phyloP scores from a whole-genome alignment of 2,329 filamentous ascomycete species.

The Colletotrichum shisoi region DNA sequence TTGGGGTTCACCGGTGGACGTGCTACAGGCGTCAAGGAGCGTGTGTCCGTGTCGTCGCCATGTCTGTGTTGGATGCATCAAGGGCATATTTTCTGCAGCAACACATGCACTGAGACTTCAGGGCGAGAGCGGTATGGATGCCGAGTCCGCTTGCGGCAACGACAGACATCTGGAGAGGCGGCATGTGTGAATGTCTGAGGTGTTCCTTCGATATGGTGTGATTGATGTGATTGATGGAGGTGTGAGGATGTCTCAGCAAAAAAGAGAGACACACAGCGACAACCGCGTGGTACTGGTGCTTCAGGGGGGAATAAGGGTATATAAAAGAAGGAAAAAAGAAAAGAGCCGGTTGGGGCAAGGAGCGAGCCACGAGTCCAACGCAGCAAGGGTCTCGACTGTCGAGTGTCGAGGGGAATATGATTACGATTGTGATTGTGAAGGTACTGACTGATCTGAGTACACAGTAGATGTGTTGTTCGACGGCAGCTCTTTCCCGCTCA shows the following conservation, averaged over 20 bases:
- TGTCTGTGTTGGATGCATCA: constrained; percentile 23
- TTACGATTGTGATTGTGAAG: background rate
- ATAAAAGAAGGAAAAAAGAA: background rate
- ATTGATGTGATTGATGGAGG: background rate
- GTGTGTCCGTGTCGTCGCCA: constrained; percentile 1
- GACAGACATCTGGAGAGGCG: background rate
- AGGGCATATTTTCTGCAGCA: constrained; percentile 24
- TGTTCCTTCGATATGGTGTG: background rate
- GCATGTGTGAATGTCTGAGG: background rate
- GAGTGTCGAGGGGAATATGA: background rate
- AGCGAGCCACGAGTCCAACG: constrained; percentile 9
- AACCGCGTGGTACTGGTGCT: constrained; percentile 16
- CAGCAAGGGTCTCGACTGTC: constrained; percentile 32
- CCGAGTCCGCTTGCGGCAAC: constrained; percentile 6
- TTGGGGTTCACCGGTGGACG: constrained; percentile 20
- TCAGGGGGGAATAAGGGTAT: background rate
- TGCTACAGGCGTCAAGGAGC: constrained; percentile 15
- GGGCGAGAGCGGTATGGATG: constrained; percentile 3
- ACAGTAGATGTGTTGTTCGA: background rate
- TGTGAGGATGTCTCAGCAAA: background rate
- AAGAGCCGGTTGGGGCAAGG: background rate
- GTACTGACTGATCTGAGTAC: background rate
- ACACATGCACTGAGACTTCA: constrained; percentile 9
- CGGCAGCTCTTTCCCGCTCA: background rate
- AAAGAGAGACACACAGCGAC: constrained; percentile 16